Conservation (phyloP, 2,329 filamentous ascomycete genomes). For the Fusarium armeniacum region DNA sequence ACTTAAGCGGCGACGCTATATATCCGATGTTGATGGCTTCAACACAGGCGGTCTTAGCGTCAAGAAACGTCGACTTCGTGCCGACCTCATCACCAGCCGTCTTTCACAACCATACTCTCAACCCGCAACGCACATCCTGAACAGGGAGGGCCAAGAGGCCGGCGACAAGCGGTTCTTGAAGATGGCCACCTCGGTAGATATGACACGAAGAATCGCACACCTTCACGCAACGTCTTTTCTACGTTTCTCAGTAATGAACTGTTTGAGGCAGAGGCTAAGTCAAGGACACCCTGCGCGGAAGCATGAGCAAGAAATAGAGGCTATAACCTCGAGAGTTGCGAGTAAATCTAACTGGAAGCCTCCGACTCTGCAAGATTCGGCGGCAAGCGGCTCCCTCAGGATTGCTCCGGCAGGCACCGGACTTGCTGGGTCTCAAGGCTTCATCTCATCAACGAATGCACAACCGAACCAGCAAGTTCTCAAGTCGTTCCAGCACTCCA, state of each 20-base stretch:
- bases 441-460: constrained; percentile 18
- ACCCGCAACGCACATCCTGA: constrained; percentile 77
- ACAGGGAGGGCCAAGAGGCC: constrained; percentile 65
- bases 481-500: constrained; percentile 36
- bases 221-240: constrained; percentile 68
- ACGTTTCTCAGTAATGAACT: constrained; percentile 76
- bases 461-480: constrained; percentile 10
- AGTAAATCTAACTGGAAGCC: constrained; percentile 44
- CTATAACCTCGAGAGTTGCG: constrained; percentile 40
- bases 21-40: constrained; percentile 72
- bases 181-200: constrained; percentile 60
- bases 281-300: constrained; percentile 50
- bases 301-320: constrained; percentile 47
- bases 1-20: constrained; percentile 65
- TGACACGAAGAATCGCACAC: constrained; percentile 57
- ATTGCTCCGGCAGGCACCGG: constrained; percentile 26
- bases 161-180: constrained; percentile 65
- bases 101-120: constrained; percentile 78
- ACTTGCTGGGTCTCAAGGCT: constrained; percentile 21
- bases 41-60: constrained; percentile 63
- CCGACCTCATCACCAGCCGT: constrained; percentile 76
- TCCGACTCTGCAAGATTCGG: constrained; percentile 41
- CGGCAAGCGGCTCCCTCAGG: constrained; percentile 40
- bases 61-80: constrained; percentile 77
- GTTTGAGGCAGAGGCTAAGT: constrained; percentile 64